A percentile compares a stretch with the other conserved stretches of the same genome.
These are phyloP conservation scores for Austroboletus novae-zelandiae DNA, from an alignment of 1,284 basidiomycete species.

Conservation along the genomic window DNA sequence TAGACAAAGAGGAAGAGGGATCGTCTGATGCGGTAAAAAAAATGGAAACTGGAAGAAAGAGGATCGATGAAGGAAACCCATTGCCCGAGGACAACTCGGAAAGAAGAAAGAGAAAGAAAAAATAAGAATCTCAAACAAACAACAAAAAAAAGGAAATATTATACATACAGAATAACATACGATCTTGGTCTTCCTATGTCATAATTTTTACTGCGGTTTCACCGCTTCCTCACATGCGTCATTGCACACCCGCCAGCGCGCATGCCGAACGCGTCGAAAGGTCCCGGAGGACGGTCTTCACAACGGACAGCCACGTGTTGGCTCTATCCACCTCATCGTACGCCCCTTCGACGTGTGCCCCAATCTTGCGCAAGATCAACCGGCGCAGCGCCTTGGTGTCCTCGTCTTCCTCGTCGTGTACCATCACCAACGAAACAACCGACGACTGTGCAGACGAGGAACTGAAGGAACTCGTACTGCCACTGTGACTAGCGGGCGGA, in stretches of 20 bases:
- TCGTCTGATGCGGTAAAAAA: not conserved
- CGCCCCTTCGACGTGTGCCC: slow-evolving; percentile 52
- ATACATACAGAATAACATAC: slow-evolving; percentile 37
- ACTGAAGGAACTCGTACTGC: slow-evolving; percentile 33
- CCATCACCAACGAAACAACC: slow-evolving; percentile 35
- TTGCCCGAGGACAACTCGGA: not conserved
- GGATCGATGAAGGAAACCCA: not conserved
- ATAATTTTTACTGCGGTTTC: not conserved
- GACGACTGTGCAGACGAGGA: slow-evolving; percentile 42
- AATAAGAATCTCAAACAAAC: slow-evolving; percentile 3
- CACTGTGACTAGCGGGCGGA: slow-evolving; percentile 28
- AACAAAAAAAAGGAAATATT: slow-evolving; percentile 6
- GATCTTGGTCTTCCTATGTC: slow-evolving; percentile 13
- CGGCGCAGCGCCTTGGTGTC: slow-evolving; percentile 58
- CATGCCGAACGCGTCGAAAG: slow-evolving; percentile 49
- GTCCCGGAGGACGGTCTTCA: slow-evolving; percentile 58
- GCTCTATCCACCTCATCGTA: slow-evolving; percentile 64
- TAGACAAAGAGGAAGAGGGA: not conserved
- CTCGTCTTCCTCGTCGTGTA: slow-evolving; percentile 50
- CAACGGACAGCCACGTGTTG: slow-evolving; percentile 56
- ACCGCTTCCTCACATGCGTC: slow-evolving; percentile 7
- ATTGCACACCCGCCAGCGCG: slow-evolving; percentile 8
- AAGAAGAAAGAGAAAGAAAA: not conserved
- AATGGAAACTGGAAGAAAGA: not conserved
- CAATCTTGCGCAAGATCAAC: slow-evolving; percentile 60